Percentiles rank a stretch among this genome's conserved stretches.
Evolutionary conservation across 163 green algal species (phyloP).

Genomic region (Scenedesmus sp.): DNA sequence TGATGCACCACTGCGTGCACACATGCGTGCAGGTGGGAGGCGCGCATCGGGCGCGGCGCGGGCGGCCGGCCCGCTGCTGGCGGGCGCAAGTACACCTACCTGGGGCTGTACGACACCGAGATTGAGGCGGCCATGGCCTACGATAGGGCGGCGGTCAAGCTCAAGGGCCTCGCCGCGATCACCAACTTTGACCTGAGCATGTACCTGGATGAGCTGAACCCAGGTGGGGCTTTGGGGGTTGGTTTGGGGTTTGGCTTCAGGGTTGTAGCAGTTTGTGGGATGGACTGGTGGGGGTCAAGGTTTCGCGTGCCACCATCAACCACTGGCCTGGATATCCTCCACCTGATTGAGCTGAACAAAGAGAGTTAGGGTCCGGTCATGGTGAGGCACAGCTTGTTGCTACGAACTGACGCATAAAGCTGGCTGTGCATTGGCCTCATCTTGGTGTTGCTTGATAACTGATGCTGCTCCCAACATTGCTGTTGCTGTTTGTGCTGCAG

Average conservation of each 20-base stretch:
- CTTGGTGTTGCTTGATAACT: not conserved
- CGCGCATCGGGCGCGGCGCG: constrained; percentile 67
- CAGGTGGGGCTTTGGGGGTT: not conserved
- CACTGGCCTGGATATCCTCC: too few species aligned
- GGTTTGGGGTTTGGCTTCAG: not conserved
- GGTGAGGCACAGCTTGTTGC: too few species aligned
- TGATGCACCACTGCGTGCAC: not conserved
- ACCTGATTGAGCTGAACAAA: too few species aligned
- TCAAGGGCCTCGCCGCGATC: constrained; percentile 73
- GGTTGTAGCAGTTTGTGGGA: not conserved
- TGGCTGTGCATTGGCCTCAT: too few species aligned
- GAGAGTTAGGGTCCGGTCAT: too few species aligned
- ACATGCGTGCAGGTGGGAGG: constrained; percentile 64
- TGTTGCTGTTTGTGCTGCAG: not conserved
- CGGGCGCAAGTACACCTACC: constrained; percentile 68
- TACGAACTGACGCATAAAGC: too few species aligned
- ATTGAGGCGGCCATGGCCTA: constrained; percentile 85
- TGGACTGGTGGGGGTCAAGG: not conserved
- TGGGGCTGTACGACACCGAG: constrained; percentile 85
- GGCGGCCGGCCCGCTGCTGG: not conserved
- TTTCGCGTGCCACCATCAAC: too few species aligned
- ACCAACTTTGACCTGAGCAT: constrained; percentile 89
- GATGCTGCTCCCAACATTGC: not conserved
- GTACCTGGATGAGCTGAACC: constrained; percentile 71
- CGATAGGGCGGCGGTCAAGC: constrained; percentile 68